Conservation (phyloP, 2,329 filamentous ascomycete species). For the Aulographum hederae region DNA sequence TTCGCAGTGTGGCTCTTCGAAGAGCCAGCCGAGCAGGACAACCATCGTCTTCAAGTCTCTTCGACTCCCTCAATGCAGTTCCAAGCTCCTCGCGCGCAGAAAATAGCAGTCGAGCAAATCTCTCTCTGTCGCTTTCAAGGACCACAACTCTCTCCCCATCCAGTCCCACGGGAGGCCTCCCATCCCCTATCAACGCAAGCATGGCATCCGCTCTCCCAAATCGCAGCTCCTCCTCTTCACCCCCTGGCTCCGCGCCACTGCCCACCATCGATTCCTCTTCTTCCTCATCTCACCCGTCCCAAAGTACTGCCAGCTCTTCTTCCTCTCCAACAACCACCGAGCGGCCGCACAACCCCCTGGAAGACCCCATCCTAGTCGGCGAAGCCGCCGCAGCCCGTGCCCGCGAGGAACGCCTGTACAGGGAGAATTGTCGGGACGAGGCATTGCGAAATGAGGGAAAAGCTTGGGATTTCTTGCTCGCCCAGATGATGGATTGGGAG, state of each 20-base stretch:
- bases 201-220: not conserved
- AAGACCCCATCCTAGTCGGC: slow-evolving; percentile 50
- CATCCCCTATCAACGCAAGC: not conserved
- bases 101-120: no score
- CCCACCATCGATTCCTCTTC: not conserved
- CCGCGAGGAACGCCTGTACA: slow-evolving; percentile 31
- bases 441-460: slow-evolving; percentile 14
- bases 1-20: slow-evolving; percentile 44
- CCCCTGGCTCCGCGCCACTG: slow-evolving; percentile 6
- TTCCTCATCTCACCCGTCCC: slow-evolving; percentile 3
- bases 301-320: slow-evolving; percentile 2
- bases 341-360: slow-evolving; percentile 30
- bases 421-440: slow-evolving; percentile 27
- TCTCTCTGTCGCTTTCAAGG: no score
- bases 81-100: no score
- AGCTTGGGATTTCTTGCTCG: slow-evolving; percentile 22
- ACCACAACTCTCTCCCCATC: slow-evolving; percentile 3
- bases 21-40: slow-evolving; percentile 24
- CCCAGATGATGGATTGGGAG: slow-evolving; percentile 25
- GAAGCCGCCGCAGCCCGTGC: slow-evolving; percentile 43
- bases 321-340: slow-evolving; percentile 6
- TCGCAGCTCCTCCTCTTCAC: slow-evolving; percentile 8
- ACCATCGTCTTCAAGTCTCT: not conserved
- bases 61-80: no score
- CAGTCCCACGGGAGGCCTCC: not conserved